These are phyloP conservation scores for Atkinsonella texensis DNA, from an alignment of 2,329 filamentous ascomycete species.

Conservation along the genomic window DNA sequence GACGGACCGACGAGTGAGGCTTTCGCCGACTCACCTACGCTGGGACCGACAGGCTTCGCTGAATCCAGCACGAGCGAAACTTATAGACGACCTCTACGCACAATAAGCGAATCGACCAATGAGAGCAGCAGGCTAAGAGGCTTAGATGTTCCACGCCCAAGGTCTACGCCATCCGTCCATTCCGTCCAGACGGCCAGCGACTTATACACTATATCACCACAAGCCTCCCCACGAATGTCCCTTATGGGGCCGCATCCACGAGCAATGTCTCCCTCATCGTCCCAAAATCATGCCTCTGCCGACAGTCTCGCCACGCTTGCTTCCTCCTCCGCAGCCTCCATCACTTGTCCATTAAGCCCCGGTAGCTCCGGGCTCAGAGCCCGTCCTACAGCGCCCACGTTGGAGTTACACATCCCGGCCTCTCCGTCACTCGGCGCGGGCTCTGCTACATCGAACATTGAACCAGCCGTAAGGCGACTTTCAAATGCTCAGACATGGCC, in stretches of 20 bases:
- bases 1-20: neutral
- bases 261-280: slow-evolving; percentile 8
- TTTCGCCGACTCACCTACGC: neutral
- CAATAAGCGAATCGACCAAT: slow-evolving; percentile 24
- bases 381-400: slow-evolving; percentile 4
- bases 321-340: neutral
- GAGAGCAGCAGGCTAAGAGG: slow-evolving; percentile 14
- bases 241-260: slow-evolving; percentile 3
- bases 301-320: neutral
- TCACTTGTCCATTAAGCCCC: neutral
- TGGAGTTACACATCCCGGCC: slow-evolving; percentile 19
- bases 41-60: neutral
- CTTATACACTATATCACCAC: slow-evolving; percentile 36
- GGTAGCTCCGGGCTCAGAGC: neutral
- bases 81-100: slow-evolving; percentile 17
- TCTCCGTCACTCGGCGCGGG: slow-evolving; percentile 8
- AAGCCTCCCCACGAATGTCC: slow-evolving; percentile 24
- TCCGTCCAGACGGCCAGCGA: slow-evolving; percentile 19
- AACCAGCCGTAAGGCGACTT: slow-evolving; percentile 15
- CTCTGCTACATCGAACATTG: slow-evolving; percentile 7
- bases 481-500: slow-evolving; percentile 37
- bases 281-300: slow-evolving; percentile 4
- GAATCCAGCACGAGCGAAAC: slow-evolving; percentile 2
- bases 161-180: slow-evolving; percentile 19
- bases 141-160: slow-evolving; percentile 16